A percentile compares a stretch with the other conserved stretches of the same genome.
These are phyloP conservation scores for Speleostelium caveatum DNA, from an alignment of 78 protist genomes.

Conservation along the genomic window DNA sequence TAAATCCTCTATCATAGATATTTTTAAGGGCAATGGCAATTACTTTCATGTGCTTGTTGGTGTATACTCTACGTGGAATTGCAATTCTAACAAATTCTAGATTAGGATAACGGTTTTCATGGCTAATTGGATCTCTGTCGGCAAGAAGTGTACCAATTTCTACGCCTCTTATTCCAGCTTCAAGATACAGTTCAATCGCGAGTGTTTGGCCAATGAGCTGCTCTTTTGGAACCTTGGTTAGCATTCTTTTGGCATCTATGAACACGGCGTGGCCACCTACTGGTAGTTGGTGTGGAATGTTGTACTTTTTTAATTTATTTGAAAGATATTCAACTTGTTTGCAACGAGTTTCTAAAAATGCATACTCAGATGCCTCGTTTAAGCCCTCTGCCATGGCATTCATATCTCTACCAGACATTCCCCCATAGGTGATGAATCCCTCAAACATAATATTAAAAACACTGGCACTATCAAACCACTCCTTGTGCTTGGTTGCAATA, in stretches of 20 bases:
- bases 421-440: conserved; percentile 6
- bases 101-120: neutral
- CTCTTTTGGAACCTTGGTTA: neutral
- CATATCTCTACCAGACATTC: conserved; percentile 9
- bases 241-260: neutral
- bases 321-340: conserved; percentile 9
- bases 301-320: neutral
- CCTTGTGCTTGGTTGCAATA: neutral
- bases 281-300: neutral
- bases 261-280: neutral
- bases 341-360: neutral
- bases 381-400: neutral
- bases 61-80: neutral
- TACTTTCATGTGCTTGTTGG: neutral
- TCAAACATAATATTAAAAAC: neutral
- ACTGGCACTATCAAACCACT: conserved; percentile 5
- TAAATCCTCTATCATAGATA: neutral
- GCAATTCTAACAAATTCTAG: neutral
- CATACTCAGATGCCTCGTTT: neutral
- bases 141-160: neutral
- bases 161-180: neutral
- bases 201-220: neutral
- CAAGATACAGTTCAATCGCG: neutral
- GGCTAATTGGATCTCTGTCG: neutral
- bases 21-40: neutral